These are phyloP conservation scores for Spathaspora hagerdaliae DNA, from an alignment of 805 yeast genomes.

Conservation along the genomic window DNA sequence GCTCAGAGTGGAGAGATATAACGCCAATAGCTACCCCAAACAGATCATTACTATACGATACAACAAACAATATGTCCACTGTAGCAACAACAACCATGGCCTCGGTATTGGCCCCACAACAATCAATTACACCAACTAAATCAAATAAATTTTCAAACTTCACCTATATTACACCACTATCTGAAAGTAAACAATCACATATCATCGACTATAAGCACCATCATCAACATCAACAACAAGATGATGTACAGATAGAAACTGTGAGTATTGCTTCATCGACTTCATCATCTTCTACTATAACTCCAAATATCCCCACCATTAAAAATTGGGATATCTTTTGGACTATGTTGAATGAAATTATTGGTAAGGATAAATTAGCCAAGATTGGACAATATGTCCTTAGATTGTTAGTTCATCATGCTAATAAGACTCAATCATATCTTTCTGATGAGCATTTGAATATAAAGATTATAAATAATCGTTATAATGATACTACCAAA, in stretches of 20 bases:
- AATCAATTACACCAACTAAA: not conserved
- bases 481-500: slow-evolving; percentile 30
- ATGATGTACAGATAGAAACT: not conserved
- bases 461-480: slow-evolving; percentile 22
- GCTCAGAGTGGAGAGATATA: not conserved
- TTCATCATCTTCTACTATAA: not conserved
- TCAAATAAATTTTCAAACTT: no score
- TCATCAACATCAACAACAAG: not conserved
- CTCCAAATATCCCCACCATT: slow-evolving; percentile 3
- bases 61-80: not conserved
- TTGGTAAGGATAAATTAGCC: slow-evolving; percentile 71
- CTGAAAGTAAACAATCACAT: not conserved
- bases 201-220: not conserved
- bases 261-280: not conserved
- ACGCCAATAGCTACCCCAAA: not conserved
- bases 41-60: not conserved
- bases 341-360: slow-evolving; percentile 48
- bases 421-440: slow-evolving; percentile 34
- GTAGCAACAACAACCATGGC: not conserved
- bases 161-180: no score
- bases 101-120: not conserved
- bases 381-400: slow-evolving; percentile 59
- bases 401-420: slow-evolving; percentile 47
- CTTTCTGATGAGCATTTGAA: slow-evolving; percentile 33
- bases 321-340: slow-evolving; percentile 43